Base-by-base conservation (phyloP, 805 yeast species). In the Zygosaccharomyces lentus region DNA sequence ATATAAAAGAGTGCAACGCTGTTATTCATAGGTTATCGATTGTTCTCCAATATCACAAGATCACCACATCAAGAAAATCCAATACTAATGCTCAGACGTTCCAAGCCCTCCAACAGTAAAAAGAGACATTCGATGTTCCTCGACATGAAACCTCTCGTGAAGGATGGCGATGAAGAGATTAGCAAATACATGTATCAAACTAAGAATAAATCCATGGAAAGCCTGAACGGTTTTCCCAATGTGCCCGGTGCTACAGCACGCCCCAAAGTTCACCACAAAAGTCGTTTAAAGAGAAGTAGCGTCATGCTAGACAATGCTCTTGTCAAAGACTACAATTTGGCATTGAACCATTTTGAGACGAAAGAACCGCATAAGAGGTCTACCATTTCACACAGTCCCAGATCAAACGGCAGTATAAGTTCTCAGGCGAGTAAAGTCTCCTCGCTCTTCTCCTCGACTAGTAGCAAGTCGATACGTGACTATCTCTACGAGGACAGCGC, bases 311-410 rank as follows among this genome's bases (percentile, higher is more conserved):
- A 62, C 48, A 60, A 57, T 25, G 54, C 50, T 10, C 40, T 61
- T 30, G 54, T 61, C 3, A 48, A 58, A 25, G 66, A 62, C 29
- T 61, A 61, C 47, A 57, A 56, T 40, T 31, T 57, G 15, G 64
- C 63, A n/a, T 34, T 61, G 12, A 50, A 47, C 32, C 49, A 48
- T 34, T 49, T 49, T 16, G 53, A 49, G 29, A 43, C 34, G 6
- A 42, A 37, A 4, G 47, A 43, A 10, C 24, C 46, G 6, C 39
- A 37, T n/a, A 30, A 41, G 9, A 37, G 13, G 3, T 19, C 46
- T 8, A 26, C 31, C 17, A 16, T 49, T 12, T 38, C 42, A 36
- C 31, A 41, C n/a, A 45, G 49, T 12, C 41, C 41, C 13, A 37
- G 34, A 9, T 49, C 53, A 12, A 41, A 19, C 29, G 34, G 37